Conservation (phyloP, 768 basidiomycete genomes). For the Leccinum incarnatum region DNA sequence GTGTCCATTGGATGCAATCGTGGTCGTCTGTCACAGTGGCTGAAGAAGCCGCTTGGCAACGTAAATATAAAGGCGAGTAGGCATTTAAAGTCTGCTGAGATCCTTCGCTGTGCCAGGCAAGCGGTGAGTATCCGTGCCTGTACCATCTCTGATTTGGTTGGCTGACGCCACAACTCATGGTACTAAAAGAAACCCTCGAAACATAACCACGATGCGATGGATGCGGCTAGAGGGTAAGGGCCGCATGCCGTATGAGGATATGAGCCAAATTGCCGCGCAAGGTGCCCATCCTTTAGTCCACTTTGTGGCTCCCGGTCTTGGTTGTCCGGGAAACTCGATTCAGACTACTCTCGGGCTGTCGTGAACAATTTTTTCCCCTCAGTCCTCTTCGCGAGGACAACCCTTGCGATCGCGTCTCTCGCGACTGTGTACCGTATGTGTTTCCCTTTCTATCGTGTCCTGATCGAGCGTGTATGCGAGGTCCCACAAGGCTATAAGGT, state of each 20-base stretch:
- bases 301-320: slow-evolving; percentile 25
- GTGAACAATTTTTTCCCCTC: not conserved
- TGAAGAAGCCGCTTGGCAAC: not conserved
- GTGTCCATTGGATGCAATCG: slow-evolving; percentile 13
- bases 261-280: not conserved
- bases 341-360: slow-evolving; percentile 35
- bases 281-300: slow-evolving; percentile 24
- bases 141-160: not conserved
- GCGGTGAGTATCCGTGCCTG: not conserved
- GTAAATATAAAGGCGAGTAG: not conserved
- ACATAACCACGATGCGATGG: not conserved
- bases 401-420: not conserved
- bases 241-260: slow-evolving; percentile 16
- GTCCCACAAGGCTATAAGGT: not conserved
- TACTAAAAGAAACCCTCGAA: not conserved
- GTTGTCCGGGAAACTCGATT: slow-evolving; percentile 30
- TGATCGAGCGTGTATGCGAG: not conserved
- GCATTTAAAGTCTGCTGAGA: not conserved
- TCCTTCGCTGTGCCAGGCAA: not conserved
- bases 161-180: not conserved
- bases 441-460: not conserved
- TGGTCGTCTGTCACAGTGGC: not conserved
- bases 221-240: not conserved
- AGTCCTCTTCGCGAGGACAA: slow-evolving; percentile 18
- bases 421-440: not conserved